Evolutionary conservation across 2,329 filamentous ascomycete species (phyloP).

Genomic region (Trichoderma afroharzianum): DNA sequence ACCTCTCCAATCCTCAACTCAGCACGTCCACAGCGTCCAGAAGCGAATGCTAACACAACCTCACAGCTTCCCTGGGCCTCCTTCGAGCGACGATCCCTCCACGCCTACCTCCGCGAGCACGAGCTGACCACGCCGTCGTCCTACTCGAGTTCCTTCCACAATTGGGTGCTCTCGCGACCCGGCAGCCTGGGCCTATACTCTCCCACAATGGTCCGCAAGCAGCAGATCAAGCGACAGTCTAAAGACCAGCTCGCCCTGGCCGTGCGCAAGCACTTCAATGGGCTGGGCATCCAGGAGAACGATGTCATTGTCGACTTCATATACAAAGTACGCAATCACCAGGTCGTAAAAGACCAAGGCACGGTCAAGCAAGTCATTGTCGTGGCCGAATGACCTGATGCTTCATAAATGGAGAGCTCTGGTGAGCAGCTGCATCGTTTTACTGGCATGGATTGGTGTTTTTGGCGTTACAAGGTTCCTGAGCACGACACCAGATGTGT

Average conservation of each 20-base stretch:
- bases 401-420: not conserved
- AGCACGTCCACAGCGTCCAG: not conserved
- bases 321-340: conserved; percentile 56
- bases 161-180: conserved; percentile 58
- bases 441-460: conserved; percentile 14
- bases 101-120: conserved; percentile 72
- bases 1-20: not conserved
- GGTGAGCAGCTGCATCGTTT: not conserved
- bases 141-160: conserved; percentile 62
- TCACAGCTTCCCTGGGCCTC: conserved; percentile 61
- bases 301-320: conserved; percentile 78
- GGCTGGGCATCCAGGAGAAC: conserved; percentile 72
- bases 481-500: conserved; percentile 4
- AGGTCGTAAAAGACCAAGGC: conserved; percentile 25
- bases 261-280: conserved; percentile 81
- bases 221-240: conserved; percentile 61
- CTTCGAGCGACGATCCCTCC: conserved; percentile 64
- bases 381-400: not conserved
- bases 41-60: conserved; percentile 17
- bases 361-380: conserved; percentile 23
- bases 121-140: conserved; percentile 66
- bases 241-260: conserved; percentile 69
- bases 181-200: conserved; percentile 66
- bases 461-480: conserved; percentile 11
- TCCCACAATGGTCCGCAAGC: conserved; percentile 69